Evolutionary conservation across 345 rosid genomes (phyloP).

Genomic region (Rhizophora apiculata): DNA sequence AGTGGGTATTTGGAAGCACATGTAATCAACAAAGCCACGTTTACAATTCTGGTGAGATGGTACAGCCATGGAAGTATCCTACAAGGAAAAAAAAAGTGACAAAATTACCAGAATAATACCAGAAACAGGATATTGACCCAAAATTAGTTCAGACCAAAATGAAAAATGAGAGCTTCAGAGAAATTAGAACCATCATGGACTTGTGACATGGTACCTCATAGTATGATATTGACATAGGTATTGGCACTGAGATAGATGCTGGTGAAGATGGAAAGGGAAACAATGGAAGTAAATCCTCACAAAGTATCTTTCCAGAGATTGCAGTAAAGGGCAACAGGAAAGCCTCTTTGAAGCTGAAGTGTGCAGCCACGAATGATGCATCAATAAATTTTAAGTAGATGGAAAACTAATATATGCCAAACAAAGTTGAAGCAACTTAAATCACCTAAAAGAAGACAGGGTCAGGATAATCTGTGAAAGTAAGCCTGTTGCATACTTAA

Average conservation of each 20-base stretch:
- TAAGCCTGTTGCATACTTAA: too few species aligned
- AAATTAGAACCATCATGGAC: not conserved
- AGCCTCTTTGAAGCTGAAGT: constrained; percentile 72
- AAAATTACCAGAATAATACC: not conserved
- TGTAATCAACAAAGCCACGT: constrained; percentile 52
- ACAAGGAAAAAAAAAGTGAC: not conserved
- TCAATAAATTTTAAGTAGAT: not conserved
- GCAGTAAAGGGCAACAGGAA: constrained; percentile 77
- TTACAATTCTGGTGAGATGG: constrained; percentile 30
- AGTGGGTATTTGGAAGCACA: constrained; percentile 59
- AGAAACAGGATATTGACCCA: not conserved
- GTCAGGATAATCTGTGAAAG: too few species aligned
- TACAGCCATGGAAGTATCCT: constrained; percentile 41
- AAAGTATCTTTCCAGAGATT: constrained; percentile 62
- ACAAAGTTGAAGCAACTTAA: not conserved
- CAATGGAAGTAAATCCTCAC: constrained; percentile 54
- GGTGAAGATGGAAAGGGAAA: constrained; percentile 55
- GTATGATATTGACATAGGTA: constrained; percentile 75
- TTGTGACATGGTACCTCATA: constrained; percentile 46
- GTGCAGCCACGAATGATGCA: constrained; percentile 2
- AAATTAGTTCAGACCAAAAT: not conserved
- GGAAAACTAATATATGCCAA: not conserved
- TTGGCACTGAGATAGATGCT: constrained; percentile 29
- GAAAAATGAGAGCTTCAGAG: not conserved
- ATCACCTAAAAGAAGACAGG: too few species aligned